A percentile compares a stretch with the other conserved stretches of the same genome.
Conservation (phyloP, 306 rosid genomes). For the Medicago ruthenica region DNA sequence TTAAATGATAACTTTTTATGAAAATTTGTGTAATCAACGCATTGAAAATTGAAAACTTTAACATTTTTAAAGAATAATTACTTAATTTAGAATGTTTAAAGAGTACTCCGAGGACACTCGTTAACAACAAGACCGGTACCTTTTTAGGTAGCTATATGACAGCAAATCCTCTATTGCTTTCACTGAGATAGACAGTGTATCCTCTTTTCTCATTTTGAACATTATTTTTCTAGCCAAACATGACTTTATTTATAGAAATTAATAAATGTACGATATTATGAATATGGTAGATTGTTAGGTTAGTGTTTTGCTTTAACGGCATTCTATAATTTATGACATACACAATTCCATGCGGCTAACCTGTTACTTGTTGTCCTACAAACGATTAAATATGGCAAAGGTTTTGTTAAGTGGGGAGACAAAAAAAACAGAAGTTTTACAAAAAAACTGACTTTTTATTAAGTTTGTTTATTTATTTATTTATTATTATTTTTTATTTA, state of each 20-base stretch:
- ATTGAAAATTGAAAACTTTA: too few relatives aligned
- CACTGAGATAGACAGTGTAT: conserved; percentile 45
- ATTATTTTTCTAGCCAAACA: conserved; percentile 15
- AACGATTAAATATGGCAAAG: conserved; percentile 18
- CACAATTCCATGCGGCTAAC: conserved; percentile 37
- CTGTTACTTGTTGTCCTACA: not conserved
- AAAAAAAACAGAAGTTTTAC: not conserved
- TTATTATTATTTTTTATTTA: too few relatives aligned
- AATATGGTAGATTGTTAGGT: conserved; percentile 36
- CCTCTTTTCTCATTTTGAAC: conserved; percentile 42
- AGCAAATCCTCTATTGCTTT: conserved; percentile 40
- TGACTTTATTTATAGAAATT: conserved; percentile 26
- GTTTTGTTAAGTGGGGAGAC: conserved; percentile 1
- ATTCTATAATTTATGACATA: conserved; percentile 43
- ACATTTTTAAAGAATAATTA: too few relatives aligned
- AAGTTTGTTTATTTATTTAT: not conserved
- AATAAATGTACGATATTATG: conserved; percentile 35
- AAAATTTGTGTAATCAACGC: too few relatives aligned
- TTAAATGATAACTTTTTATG: too few relatives aligned
- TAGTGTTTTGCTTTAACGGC: conserved; percentile 64
- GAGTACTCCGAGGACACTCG: too few relatives aligned
- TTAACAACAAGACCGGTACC: too few relatives aligned
- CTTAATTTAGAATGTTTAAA: too few relatives aligned
- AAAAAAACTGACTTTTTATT: not conserved
- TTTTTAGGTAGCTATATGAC: conserved; percentile 40